Conservation (phyloP, 1,284 basidiomycete genomes). For the Boletus semigastroideus region DNA sequence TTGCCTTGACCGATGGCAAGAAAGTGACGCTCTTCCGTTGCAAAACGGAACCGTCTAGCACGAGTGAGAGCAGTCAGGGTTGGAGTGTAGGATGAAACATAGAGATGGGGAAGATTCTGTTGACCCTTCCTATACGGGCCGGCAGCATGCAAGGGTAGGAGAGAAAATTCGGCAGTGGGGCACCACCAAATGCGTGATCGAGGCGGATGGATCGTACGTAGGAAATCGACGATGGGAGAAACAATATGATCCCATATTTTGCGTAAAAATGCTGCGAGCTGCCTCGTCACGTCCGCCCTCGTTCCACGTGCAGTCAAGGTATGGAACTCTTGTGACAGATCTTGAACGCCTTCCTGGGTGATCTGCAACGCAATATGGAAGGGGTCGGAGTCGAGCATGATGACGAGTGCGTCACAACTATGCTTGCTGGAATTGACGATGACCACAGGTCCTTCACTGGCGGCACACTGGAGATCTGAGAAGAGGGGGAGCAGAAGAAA, state of each 20-base stretch:
- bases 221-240: not conserved
- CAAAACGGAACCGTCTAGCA: not conserved
- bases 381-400: not conserved
- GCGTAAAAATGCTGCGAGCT: not conserved
- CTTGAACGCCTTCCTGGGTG: not conserved
- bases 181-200: not conserved
- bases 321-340: not conserved
- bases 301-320: not conserved
- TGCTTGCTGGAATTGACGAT: not conserved
- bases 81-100: not conserved
- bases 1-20: not conserved
- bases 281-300: not conserved
- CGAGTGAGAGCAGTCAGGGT: not conserved
- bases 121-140: not conserved
- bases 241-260: not conserved
- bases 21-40: not conserved
- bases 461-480: not conserved
- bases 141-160: not conserved
- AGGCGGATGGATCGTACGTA: not conserved
- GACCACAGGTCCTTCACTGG: not conserved
- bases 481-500: not conserved
- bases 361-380: too few relatives aligned
- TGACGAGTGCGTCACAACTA: not conserved
- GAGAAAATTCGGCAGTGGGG: not conserved
- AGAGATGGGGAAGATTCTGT: not conserved